Evolutionary conservation across 1,284 basidiomycete species (phyloP).

Genomic region (Xerocomus amazonicus): DNA sequence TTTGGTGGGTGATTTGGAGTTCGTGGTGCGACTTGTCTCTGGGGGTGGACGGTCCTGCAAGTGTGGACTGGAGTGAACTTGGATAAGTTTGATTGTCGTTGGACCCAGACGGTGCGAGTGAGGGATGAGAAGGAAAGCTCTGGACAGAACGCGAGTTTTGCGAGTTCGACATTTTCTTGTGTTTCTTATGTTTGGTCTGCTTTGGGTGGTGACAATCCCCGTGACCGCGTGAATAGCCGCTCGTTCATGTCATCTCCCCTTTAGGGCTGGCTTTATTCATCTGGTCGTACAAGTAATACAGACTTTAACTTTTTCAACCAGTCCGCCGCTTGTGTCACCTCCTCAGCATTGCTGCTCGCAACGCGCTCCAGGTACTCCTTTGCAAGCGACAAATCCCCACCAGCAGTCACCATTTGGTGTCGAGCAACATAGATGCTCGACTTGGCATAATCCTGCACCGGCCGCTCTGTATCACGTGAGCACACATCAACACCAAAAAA

Average conservation of each 20-base stretch:
- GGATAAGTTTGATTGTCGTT: conserved; percentile 16
- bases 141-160: conserved; percentile 39
- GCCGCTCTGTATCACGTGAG: conserved; percentile 47
- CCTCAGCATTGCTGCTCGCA: conserved; percentile 72
- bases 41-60: conserved; percentile 30
- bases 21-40: conserved; percentile 33
- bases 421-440: conserved; percentile 81
- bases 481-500: neutral
- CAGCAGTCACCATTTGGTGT: conserved; percentile 60
- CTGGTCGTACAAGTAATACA: conserved; percentile 27
- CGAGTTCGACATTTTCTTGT: conserved; percentile 55
- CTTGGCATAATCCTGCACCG: conserved; percentile 70
- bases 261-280: conserved; percentile 37
- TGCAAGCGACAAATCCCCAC: conserved; percentile 60
- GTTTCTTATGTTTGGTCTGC: conserved; percentile 54
- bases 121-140: conserved; percentile 20
- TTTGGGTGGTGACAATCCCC: conserved; percentile 39
- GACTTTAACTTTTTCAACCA: conserved; percentile 55
- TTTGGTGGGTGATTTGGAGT: conserved; percentile 40
- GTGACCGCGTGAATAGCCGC: conserved; percentile 40
- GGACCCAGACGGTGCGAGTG: conserved; percentile 5
- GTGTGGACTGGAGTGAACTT: conserved; percentile 19
- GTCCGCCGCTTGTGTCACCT: conserved; percentile 62
- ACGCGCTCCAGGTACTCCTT: conserved; percentile 68
- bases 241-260: conserved; percentile 9